Evolutionary conservation across 148 eudicot species (phyloP).

Genomic region (Fagopyrum tataricum): DNA sequence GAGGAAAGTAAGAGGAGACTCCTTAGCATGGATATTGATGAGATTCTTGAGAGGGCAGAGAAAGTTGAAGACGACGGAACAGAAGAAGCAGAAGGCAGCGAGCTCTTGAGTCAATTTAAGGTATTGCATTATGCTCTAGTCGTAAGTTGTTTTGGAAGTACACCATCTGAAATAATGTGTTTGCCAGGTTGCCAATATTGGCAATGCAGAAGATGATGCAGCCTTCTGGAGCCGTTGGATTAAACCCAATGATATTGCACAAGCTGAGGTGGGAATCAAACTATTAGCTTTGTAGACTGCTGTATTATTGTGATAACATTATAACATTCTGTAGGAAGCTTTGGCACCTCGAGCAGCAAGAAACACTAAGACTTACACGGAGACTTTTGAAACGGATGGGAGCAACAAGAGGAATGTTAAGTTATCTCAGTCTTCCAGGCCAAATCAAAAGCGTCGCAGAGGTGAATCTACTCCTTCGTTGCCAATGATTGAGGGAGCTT

Average conservation of each 20-base stretch:
- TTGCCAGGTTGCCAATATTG: conserved; percentile 84
- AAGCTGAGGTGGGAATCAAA: conserved; percentile 62
- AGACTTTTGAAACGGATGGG: conserved; percentile 51
- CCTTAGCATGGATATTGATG: conserved; percentile 90
- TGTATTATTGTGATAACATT: background rate
- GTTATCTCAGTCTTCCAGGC: conserved; percentile 49
- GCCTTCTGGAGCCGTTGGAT: conserved; percentile 99
- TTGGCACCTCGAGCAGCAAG: conserved; percentile 95
- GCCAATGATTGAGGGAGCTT: conserved; percentile 83
- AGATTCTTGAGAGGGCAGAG: conserved; percentile 98
- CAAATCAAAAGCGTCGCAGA: conserved; percentile 66
- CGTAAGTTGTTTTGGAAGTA: background rate
- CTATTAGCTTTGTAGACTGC: background rate
- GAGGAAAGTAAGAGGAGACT: conserved; percentile 97
- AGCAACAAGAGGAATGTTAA: conserved; percentile 80
- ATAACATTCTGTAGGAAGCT: conserved; percentile 44
- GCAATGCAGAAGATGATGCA: conserved; percentile 95
- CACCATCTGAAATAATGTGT: conserved; percentile 2
- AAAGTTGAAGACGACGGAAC: conserved; percentile 80
- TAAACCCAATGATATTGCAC: conserved; percentile 75
- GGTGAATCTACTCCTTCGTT: conserved; percentile 51
- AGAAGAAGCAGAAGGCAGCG: conserved; percentile 61
- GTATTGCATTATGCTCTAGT: conserved; percentile 20
- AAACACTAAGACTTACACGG: conserved; percentile 75
- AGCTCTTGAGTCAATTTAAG: conserved; percentile 93